Evolutionary conservation across 805 yeast genomes (phyloP).

Genomic region (Starmerella gropengiesseri): DNA sequence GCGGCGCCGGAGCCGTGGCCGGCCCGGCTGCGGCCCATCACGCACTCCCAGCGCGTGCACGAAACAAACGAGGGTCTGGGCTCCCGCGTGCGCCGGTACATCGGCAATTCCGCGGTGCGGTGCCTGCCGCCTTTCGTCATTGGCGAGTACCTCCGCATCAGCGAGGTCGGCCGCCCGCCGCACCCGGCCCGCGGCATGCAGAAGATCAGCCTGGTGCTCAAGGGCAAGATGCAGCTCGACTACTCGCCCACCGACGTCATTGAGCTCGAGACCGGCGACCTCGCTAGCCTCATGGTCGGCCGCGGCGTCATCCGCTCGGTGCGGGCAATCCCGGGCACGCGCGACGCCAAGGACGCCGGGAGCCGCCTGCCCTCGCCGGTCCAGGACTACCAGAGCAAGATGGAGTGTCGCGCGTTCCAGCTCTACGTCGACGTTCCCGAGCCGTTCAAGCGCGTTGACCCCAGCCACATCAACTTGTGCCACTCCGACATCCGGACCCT

Average conservation of each 20-base stretch:
- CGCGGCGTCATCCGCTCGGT: conserved; percentile 19
- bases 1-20: neutral
- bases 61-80: conserved; percentile 19
- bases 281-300: conserved; percentile 23
- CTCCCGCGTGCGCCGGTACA: conserved; percentile 13
- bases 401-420: too few species aligned
- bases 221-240: conserved; percentile 16
- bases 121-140: conserved; percentile 23
- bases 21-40: conserved; percentile 31
- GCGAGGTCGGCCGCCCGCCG: conserved; percentile 20
- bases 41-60: conserved; percentile 12
- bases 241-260: conserved; percentile 19
- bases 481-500: conserved; percentile 9
- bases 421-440: conserved; percentile 23
- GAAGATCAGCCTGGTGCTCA: conserved; percentile 16
- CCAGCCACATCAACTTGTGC: conserved; percentile 18
- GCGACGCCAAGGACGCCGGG: too few species aligned
- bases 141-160: conserved; percentile 21
- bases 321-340: conserved; percentile 6
- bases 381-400: too few species aligned
- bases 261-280: conserved; percentile 21
- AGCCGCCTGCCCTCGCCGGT: too few species aligned
- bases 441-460: conserved; percentile 19
- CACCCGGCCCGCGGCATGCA: conserved; percentile 24
- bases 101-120: conserved; percentile 16